These are phyloP conservation scores for Guadua angustifolia DNA, from an alignment of 176 grass and related monocot species.

Conservation along the genomic window DNA sequence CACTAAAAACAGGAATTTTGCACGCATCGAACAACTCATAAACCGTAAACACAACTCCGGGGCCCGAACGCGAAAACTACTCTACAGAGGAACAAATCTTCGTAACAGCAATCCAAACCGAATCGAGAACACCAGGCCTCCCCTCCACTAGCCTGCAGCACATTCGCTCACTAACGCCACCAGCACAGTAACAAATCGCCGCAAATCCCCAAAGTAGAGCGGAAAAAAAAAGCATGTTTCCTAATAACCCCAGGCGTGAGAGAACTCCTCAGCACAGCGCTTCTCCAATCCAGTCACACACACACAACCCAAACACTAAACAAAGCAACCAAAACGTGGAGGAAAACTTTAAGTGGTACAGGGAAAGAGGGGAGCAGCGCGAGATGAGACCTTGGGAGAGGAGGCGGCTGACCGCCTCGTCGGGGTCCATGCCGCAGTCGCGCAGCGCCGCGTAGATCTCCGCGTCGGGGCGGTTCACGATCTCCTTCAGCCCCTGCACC, in stretches of 20 bases:
- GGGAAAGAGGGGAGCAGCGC: neutral
- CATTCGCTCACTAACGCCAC: neutral
- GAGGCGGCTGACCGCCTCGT: conserved; percentile 88
- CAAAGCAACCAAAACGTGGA: conserved; percentile 15
- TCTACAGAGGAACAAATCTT: conserved; percentile 28
- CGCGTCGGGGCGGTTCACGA: conserved; percentile 83
- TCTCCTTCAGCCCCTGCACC: conserved; percentile 96
- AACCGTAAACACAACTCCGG: neutral
- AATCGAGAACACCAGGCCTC: neutral
- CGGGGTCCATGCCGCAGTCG: conserved; percentile 94
- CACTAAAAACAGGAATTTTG: neutral
- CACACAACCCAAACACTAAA: neutral
- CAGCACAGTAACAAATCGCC: conserved; percentile 32
- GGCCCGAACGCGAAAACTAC: neutral
- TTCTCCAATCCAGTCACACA: conserved; percentile 32
- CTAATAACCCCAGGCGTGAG: neutral
- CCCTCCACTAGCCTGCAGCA: conserved; percentile 8
- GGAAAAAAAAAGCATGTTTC: neutral
- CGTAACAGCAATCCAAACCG: neutral
- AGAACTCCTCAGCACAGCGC: neutral
- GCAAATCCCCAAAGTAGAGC: neutral
- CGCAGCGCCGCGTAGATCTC: conserved; percentile 98
- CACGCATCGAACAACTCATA: neutral
- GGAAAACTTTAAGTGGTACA: neutral
- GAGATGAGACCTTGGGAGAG: conserved; percentile 79